Evolutionary conservation across 768 basidiomycete species (phyloP), one percentile per base, ranked within the genome.

Genomic region (Ephemerocybe angulata): DNA sequence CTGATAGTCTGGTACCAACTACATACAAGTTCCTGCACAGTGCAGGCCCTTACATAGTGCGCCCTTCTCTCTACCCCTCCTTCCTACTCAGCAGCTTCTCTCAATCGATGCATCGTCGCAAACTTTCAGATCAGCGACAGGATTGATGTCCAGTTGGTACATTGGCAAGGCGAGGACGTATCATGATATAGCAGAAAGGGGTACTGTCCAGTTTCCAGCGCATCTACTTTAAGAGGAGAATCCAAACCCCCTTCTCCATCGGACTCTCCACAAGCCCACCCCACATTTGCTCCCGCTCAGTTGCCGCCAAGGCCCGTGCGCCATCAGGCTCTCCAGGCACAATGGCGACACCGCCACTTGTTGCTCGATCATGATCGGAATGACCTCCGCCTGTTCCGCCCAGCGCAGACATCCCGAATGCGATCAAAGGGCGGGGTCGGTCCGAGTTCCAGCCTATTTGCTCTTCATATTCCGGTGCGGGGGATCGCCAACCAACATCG

Each of bases 191-290:
- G n/a, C n/a, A n/a, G n/a, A n/a, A n/a, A n/a, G n/a, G n/a, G n/a
- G n/a, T n/a, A n/a, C n/a, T n/a, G n/a, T n/a, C n/a, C 33, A 35
- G 17, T 8, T 35, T 17, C 8, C 33, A 8, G 33, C 8, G 17
- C 27, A 28, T 17, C 25, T 46, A 27, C 7, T 46, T 13, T 8
- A 17, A 8, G 43, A 33, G 29, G 21, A 52, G 22, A 29, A 52
- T 52, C 51, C 51, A 52, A 40, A 42, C 51, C 19, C 29, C 37
- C 17, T 27, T 28, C 37, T 52, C 51, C 8, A 21, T 42, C 4
- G 37, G 38, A 24, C 51, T 52, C 27, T 52, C 25, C n/a, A 43
- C 42, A 4, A 52, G 28, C 24, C 51, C 51, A 41, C 40, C 40
- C 51, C 51, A 52, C 42, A n/a, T 43, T n/a, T n/a, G n/a, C n/a